Base-by-base conservation (phyloP, 148 eudicot genomes). In the Silene uniflora region DNA sequence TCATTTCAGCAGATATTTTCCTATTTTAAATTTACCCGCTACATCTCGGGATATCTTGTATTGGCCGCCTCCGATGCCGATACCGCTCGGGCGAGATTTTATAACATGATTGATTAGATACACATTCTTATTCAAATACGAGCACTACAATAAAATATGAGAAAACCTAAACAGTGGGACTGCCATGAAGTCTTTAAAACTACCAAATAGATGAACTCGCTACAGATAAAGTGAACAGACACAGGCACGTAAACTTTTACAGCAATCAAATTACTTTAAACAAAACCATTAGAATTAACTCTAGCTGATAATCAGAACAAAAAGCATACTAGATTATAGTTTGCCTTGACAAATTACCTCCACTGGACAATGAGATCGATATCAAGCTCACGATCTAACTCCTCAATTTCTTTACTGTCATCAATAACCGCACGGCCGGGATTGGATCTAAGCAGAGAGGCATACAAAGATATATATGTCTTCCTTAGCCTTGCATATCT, bases 311-410 rank as follows among this genome's bases (percentile, higher is more conserved):
- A 69, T 19, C 58, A 63, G 22, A 67, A 72, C 5, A 19, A 7
- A 25, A 22, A 46, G 44, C 74, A 75, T 54, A 58, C 69, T 59
- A 55, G 68, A 19, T 67, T 32, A 21, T 12, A 70, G 27, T 21
- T 63, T 56, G 32, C 59, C 58, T 32, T 60, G 44, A 52, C 54
- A 32, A 19, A 70, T 64, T 86, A 95, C 99, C 99, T 96, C 99
- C 99, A 96, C 74, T 92, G 99, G 73, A 96, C 84, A 81, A 92
- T 84, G 69, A 92, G 90, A 61, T 96, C 98, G 79, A 84, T 88
- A 84, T 96, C 97, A 82, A 96, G 94, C 83, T 89, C 93, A 70
- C 84, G 89, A 75, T 96, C 99, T 62, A 96, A 80, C 77, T 88
- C 91, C 81, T 85, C 90, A 60, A 96, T 83, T 72, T 96, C 98